Evolutionary conservation across 1,139 yeast species (phyloP), one percentile per base, ranked within the genome.

Genomic region (Yamadazyma triangularis): DNA sequence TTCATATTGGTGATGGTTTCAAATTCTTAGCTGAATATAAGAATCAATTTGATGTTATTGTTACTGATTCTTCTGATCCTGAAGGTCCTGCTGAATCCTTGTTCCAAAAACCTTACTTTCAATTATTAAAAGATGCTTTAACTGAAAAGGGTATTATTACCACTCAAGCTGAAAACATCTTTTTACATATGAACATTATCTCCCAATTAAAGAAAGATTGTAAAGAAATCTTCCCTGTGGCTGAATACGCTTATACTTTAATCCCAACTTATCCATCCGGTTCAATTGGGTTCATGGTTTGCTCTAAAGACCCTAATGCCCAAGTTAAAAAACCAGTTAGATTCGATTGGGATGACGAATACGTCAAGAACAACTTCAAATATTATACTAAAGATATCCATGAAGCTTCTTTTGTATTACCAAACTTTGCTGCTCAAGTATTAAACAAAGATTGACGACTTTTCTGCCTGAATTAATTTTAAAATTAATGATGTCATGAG

Each of bases 231-330:
- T 88, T 88, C 79, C 95, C 96, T 32, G 79, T 75, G 29, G 96
- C 83, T 20, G 89, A 81, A 55, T 88, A 86, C 56, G 87, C 91
- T 29, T 84, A 81, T 68, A 81, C 94, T 37, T 76, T 87, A 58
- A 85, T 87, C 45, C 96, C 96, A 51, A 85, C 96, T 35, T 88
- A 88, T 54, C 94, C 96, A 41, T 79, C 94, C 18, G 96, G 96
- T 38, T 91, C 88, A 50, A 80, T 88, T 53, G 96, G 96, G 14
- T 82, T 88, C 64, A 86, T 88, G 95, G 88, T 88, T 31, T 86
- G 95, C 58, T 74, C 82, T 40, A 87, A 87, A 67, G 83, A 85
- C 55, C 55, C 73, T 16, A 51, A 64, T 15, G 79, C 79, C 30
- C 66, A 78, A 40, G 81, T 87, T 36, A 69, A 64, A 48, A 69